Evolutionary conservation across 164 flowering plant species (phyloP), one percentile per base, ranked within the genome.

Genomic region (Sedum album): DNA sequence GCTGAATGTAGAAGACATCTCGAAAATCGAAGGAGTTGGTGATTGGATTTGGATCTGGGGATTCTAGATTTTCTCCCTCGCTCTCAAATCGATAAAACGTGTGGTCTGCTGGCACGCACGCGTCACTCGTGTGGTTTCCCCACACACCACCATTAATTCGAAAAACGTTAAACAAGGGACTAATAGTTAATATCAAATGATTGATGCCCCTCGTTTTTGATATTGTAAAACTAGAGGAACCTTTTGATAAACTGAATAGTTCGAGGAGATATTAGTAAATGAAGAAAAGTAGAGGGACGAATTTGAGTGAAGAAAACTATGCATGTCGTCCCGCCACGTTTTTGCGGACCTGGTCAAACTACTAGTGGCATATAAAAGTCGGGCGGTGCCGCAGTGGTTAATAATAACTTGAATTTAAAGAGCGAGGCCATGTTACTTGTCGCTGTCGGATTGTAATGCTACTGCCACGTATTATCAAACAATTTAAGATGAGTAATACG

Each of bases 1-100:
- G 57, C 57, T 51, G 57, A 51, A 51, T 51, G 57, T 21, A 51
- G 57, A 51, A 51, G 57, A 51, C 57, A 51, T 51, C 57, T 51
- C 10, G 10, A 21, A 51, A 51, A 21, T 51, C 26, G 57, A 51
- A 51, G n/a, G 57, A 23, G 8, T 51, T n/a, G 57, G 7, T 35
- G 57, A 51, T n/a, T 51, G 57, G 21, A 1, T 21, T n/a, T 51
- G 57, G 57, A 51, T 51, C 25, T 23, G 57, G n/a, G 57, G 57
- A 51, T 21, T 51, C 26, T 21, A n/a, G n/a, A n/a, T n/a, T n/a
- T n/a, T n/a, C n/a, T n/a, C n/a, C n/a, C n/a, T n/a, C n/a, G n/a
- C 55, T 48, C 55, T n/a, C 20, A 23, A 48, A 48, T 48, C 23
- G 55, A 48, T 48, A n/a, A 48, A 48, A n/a, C 55, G 55, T 48